Percentiles rank a stretch among this genome's conserved stretches.
phyloP scores from a whole-genome alignment of 139 green algal species.

The Asterochloris erici region DNA sequence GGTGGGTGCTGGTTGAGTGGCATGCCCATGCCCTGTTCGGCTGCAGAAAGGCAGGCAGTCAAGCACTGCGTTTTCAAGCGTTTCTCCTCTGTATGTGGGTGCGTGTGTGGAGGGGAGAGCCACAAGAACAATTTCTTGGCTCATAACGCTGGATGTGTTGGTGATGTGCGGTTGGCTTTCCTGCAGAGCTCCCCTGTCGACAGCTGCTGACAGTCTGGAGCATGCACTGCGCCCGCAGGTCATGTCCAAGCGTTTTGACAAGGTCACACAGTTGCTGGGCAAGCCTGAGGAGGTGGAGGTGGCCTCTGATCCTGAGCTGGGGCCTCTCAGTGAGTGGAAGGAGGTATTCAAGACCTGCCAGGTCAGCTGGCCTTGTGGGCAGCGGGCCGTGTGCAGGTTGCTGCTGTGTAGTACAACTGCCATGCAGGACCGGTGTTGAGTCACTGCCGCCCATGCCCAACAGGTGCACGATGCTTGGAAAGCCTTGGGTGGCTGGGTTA shows the following conservation, averaged over 20 bases:
- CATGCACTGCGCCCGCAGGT: background rate
- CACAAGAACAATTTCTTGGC: background rate
- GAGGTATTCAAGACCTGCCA: slow-evolving; percentile 64
- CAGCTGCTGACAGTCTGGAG: background rate
- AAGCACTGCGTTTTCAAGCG: background rate
- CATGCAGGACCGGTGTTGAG: background rate
- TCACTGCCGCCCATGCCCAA: background rate
- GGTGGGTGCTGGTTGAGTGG: background rate
- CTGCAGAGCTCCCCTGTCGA: background rate
- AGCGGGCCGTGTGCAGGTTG: background rate
- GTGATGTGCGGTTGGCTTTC: background rate
- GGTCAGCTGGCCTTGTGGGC: slow-evolving; percentile 18
- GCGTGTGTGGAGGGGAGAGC: background rate
- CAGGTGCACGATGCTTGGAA: slow-evolving; percentile 77
- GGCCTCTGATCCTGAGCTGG: slow-evolving; percentile 30
- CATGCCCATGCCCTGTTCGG: background rate
- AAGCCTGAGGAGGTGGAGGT: slow-evolving; percentile 43
- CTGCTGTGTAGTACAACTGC: background rate
- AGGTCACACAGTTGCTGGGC: slow-evolving; percentile 38
- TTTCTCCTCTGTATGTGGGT: background rate
- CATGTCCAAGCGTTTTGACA: background rate
- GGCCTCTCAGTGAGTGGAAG: slow-evolving; percentile 56
- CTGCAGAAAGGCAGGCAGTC: background rate
- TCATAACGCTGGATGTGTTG: background rate
- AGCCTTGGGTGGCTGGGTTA: slow-evolving; percentile 72